Percentiles rank a stretch among this genome's conserved stretches.
Evolutionary conservation across 2,329 filamentous ascomycete species (phyloP).

Genomic region (Triangularia verruculosa): DNA sequence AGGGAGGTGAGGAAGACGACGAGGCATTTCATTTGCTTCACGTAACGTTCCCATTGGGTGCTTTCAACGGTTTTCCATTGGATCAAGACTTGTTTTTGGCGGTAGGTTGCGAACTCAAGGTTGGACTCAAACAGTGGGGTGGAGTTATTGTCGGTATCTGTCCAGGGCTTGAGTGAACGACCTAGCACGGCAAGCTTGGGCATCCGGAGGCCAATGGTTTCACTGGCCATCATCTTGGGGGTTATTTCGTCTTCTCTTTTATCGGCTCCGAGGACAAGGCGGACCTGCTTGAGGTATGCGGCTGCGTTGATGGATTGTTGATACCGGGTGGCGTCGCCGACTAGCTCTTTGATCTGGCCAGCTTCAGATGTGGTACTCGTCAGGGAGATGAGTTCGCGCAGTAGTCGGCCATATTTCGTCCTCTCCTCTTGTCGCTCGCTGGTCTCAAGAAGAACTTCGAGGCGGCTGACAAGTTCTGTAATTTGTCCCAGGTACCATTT

Average conservation of each 20-base stretch:
- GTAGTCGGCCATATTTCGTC: conserved; percentile 17
- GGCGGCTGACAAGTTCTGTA: conserved; percentile 13
- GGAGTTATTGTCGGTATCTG: neutral
- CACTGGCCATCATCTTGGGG: conserved; percentile 9
- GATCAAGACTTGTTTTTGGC: conserved; percentile 19
- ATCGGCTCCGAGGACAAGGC: conserved; percentile 23
- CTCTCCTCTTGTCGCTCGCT: conserved; percentile 17
- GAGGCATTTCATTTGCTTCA: conserved; percentile 22
- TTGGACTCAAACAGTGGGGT: neutral
- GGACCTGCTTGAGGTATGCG: conserved; percentile 25
- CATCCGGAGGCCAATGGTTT: neutral
- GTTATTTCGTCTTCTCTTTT: conserved; percentile 25
- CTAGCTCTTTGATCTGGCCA: conserved; percentile 22
- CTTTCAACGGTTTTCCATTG: conserved; percentile 24
- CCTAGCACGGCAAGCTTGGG: conserved; percentile 3
- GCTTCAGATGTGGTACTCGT: conserved; percentile 19
- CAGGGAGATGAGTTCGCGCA: conserved; percentile 25
- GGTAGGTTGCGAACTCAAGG: conserved; percentile 24
- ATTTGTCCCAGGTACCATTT: conserved; percentile 21
- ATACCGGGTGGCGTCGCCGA: conserved; percentile 8
- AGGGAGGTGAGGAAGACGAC: conserved; percentile 22
- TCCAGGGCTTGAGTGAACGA: conserved; percentile 4
- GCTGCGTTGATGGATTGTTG: conserved; percentile 22
- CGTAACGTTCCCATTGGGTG: conserved; percentile 19
- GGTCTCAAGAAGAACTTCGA: conserved; percentile 24